These are phyloP conservation scores for Verbascum thapsus DNA, from an alignment of 257 asterid species.

Conservation along the genomic window DNA sequence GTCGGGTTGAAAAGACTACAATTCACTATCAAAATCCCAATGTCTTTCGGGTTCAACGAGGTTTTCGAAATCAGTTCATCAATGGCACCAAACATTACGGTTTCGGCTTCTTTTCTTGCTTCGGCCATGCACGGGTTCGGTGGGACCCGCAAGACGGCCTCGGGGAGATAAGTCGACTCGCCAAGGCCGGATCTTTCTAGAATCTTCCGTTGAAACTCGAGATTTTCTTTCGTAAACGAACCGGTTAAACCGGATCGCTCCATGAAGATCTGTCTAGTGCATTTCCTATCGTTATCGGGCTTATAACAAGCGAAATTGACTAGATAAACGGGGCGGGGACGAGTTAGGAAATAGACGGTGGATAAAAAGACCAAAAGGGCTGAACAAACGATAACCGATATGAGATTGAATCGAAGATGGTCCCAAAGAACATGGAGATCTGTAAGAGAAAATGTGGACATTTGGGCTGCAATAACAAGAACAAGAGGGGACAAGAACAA, in stretches of 20 bases:
- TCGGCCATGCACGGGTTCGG: conserved; percentile 40
- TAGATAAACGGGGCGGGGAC: conserved; percentile 34
- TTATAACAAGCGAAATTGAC: conserved; percentile 42
- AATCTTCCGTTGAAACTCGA: conserved; percentile 37
- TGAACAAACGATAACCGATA: conserved; percentile 35
- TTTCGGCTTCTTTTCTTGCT: conserved; percentile 41
- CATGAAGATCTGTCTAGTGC: conserved; percentile 37
- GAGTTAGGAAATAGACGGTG: conserved; percentile 36
- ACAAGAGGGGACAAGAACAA: conserved; percentile 37
- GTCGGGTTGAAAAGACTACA: conserved; percentile 45
- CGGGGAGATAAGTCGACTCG: conserved; percentile 36
- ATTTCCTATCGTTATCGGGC: conserved; percentile 29
- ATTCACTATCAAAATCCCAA: conserved; percentile 43
- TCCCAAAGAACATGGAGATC: conserved; percentile 37
- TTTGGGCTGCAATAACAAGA: conserved; percentile 35
- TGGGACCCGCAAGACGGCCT: conserved; percentile 34
- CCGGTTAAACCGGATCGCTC: conserved; percentile 31
- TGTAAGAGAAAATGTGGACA: conserved; percentile 35
- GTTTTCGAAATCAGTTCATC: conserved; percentile 37
- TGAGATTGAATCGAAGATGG: conserved; percentile 40
- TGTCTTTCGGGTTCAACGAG: conserved; percentile 36
- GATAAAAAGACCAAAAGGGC: conserved; percentile 33
- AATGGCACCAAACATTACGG: conserved; percentile 40
- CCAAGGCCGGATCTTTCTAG: conserved; percentile 42
- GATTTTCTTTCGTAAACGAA: conserved; percentile 29